Conservation (phyloP, 176 grass and related monocot species). For the Triticum turgidum region DNA sequence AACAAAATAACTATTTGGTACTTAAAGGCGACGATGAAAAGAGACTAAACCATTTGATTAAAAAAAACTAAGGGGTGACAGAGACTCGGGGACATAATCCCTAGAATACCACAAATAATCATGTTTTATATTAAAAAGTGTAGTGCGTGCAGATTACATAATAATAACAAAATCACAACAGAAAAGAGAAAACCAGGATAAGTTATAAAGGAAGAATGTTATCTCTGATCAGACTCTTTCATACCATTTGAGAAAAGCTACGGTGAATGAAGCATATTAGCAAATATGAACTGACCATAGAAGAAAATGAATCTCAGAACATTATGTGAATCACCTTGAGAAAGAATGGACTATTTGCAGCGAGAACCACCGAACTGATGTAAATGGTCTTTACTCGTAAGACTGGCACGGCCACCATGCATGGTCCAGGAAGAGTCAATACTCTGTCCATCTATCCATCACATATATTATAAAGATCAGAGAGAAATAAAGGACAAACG, state of each 20-base stretch:
- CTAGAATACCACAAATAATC: neutral
- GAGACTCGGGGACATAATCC: neutral
- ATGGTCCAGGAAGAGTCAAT: constrained; percentile 57
- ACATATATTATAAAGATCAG: constrained; percentile 29
- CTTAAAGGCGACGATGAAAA: neutral
- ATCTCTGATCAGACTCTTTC: constrained; percentile 88
- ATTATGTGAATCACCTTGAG: constrained; percentile 56
- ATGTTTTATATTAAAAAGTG: neutral
- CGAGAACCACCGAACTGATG: constrained; percentile 90
- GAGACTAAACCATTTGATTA: neutral
- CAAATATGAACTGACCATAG: constrained; percentile 10
- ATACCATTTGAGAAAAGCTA: constrained; percentile 98
- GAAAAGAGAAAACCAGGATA: neutral
- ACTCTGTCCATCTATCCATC: constrained; percentile 45
- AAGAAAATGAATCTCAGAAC: neutral
- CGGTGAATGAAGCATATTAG: constrained; percentile 24
- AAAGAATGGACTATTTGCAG: constrained; percentile 95
- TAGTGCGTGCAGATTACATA: neutral
- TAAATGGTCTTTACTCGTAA: constrained; percentile 73
- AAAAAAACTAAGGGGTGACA: neutral
- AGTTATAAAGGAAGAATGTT: constrained; percentile 5
- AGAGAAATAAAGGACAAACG: neutral
- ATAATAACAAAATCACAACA: neutral
- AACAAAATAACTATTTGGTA: neutral
- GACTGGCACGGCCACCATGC: constrained; percentile 38